Evolutionary conservation across 2,329 filamentous ascomycete species (phyloP), one percentile per base, ranked within the genome.

Genomic region (Ramularia endophylla): DNA sequence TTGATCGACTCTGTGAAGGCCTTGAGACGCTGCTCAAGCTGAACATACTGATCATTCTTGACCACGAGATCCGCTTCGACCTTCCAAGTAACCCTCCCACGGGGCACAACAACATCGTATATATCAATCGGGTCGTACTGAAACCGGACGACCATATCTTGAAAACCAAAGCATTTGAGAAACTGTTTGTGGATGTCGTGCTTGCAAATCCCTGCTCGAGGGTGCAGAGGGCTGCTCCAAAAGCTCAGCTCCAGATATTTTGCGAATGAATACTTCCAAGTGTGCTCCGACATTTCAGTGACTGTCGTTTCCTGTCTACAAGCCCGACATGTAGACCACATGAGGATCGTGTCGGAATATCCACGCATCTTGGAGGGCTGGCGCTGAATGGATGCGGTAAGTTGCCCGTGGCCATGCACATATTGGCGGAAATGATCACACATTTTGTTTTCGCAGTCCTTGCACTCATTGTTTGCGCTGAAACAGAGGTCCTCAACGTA

Each of bases 161-260:
- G 82, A 58, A 87, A 84, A 32, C 88, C 87, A 63, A 98, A 98
- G 62, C 90, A 97, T 20, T 90, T 81, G 36, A 95, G 77, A 61
- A 97, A 90, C 55, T 98, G 86, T 46, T 83, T 81, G 62, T 95
- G 88, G 43, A 95, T 81, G 59, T 98, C 90, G 60, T 98, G 92
- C 12, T 85, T 78, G 60, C 94, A 98, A 63, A 85, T 72, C 19
- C 81, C 79, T 33, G 83, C 80, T 51, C 77, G 81, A 53, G 82
- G 80, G 59, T 81, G 85, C 36, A 97, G 69, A 27, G 87, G 84
- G 30, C 80, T 84, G 58, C 89, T 90, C 89, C 90, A 98, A 63
- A 97, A 97, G 2, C 89, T 88, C 13, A 98, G 72, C 65, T 98
- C 92, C n/a, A 98, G 73, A 57, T 97, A 98, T 64, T 98, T 98